These are phyloP conservation scores for Fusarium annulatum DNA, from an alignment of 2,329 filamentous ascomycete species.

Conservation along the genomic window DNA sequence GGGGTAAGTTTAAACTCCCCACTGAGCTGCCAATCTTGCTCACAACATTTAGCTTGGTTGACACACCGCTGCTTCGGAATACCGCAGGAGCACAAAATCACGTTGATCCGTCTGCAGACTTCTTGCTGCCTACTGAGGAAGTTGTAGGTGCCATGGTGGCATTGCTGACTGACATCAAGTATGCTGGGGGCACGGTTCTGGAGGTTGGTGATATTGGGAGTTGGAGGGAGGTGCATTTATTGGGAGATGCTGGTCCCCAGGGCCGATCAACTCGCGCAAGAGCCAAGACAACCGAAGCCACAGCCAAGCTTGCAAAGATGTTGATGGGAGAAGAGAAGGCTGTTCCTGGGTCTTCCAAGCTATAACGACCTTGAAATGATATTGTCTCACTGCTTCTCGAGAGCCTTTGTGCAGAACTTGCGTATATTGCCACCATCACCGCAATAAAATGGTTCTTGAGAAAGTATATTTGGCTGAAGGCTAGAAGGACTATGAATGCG, in stretches of 20 bases:
- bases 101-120: not conserved
- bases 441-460: too few species aligned
- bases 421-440: accelerated
- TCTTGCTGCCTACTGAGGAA: not conserved
- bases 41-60: not conserved
- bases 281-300: not conserved
- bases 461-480: too few species aligned
- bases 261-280: not conserved
- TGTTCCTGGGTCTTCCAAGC: not conserved
- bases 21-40: not conserved
- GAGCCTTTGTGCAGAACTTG: not conserved
- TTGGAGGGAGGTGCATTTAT: not conserved
- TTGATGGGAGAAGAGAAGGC: not conserved
- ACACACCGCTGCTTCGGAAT: not conserved
- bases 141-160: not conserved
- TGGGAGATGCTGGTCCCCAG: not conserved
- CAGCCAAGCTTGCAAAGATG: not conserved
- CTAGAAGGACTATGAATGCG: too few species aligned
- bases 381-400: not conserved
- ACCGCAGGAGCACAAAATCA: not conserved
- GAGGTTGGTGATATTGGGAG: not conserved
- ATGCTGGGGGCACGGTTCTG: not conserved
- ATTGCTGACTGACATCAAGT: not conserved
- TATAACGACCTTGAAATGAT: not conserved
- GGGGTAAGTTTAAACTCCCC: not conserved